Evolutionary conservation across 2,329 filamentous ascomycete species (phyloP), one percentile per base, ranked within the genome.

Genomic region (Colletotrichum phormii): DNA sequence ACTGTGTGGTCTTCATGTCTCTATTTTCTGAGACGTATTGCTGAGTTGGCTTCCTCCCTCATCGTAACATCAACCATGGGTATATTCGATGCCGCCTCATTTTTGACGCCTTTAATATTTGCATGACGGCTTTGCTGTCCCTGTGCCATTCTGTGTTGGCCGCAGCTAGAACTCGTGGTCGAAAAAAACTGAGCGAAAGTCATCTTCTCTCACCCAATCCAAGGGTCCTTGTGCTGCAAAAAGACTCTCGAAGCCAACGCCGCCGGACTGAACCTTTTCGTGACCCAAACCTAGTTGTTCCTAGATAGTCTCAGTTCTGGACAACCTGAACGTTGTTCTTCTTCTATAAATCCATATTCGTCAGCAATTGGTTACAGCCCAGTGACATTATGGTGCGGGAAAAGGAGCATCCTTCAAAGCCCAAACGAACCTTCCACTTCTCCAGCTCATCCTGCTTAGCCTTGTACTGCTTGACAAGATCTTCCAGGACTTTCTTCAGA

Each of bases 401-500:
- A 49, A 31, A n/a, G 9, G n/a, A 29, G 46, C 51, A 24, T 33
- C 37, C 8, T 63, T 33, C 24, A 12, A 31, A 9, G 46, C 15
- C 13, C 15, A 42, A 13, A 79, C 91, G 71, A 85, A 97, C 96
- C 94, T 99, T 99, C 97, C 97, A 99, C 83, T 93, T 95, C 82
- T 99, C 96, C 87, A 99, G 90, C 81, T 99, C 97, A 54, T 95
- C 91, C 83, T 99, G 95, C 84, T 98, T 97, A 37, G 88, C 86
- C 87, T 97, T 97, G 88, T 98, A 98, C 85, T 98, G 95, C 89
- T 98, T 98, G 77, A 98, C 90, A 75, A 99, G 86, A 81, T 98
- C 96, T 75, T 98, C 95, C 67, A 98, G 87, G 35, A 98, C 95
- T 85, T 98, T 97, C 84, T 93, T 97, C 80, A 99, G 82, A 1